Percentiles rank a stretch among this genome's conserved stretches.
Conservation (phyloP, 2,329 filamentous ascomycete species). For the Coleophoma eucalyptorum region DNA sequence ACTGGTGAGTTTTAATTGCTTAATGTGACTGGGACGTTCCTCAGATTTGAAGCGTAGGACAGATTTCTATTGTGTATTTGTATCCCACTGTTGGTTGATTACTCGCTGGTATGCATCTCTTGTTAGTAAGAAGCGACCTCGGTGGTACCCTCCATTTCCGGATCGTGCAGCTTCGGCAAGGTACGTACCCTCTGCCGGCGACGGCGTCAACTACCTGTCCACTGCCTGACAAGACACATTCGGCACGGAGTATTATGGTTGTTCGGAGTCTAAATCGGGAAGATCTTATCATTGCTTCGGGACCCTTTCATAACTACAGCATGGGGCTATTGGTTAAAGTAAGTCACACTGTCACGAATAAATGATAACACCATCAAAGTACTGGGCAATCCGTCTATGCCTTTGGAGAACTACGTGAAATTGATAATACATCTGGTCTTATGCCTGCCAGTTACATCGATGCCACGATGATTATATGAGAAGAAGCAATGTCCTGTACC, state of each 20-base stretch:
- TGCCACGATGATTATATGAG: constrained; percentile 13
- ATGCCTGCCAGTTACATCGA: constrained; percentile 16
- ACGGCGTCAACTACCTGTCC: too few relatives aligned
- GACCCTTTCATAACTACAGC: too few relatives aligned
- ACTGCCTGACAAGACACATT: too few relatives aligned
- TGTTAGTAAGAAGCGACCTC: too few relatives aligned
- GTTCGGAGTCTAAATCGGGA: too few relatives aligned
- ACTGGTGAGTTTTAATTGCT: background rate
- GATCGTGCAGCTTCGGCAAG: background rate
- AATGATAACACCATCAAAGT: constrained; percentile 4
- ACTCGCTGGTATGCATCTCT: too few relatives aligned
- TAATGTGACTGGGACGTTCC: background rate
- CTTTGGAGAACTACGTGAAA: constrained; percentile 23
- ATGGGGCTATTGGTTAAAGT: too few relatives aligned
- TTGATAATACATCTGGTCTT: constrained; percentile 22
- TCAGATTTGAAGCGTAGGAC: background rate
- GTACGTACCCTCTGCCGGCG: background rate
- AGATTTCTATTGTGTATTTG: background rate
- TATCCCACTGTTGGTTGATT: too few relatives aligned
- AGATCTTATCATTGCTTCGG: too few relatives aligned
- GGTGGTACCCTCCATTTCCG: too few relatives aligned
- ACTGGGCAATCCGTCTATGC: constrained; percentile 28
- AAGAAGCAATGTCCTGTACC: constrained; percentile 18
- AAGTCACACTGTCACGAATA: background rate
- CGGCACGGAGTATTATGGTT: too few relatives aligned